These are phyloP conservation scores for Candida mattraensis DNA, from an alignment of 805 yeast species.

Conservation along the genomic window DNA sequence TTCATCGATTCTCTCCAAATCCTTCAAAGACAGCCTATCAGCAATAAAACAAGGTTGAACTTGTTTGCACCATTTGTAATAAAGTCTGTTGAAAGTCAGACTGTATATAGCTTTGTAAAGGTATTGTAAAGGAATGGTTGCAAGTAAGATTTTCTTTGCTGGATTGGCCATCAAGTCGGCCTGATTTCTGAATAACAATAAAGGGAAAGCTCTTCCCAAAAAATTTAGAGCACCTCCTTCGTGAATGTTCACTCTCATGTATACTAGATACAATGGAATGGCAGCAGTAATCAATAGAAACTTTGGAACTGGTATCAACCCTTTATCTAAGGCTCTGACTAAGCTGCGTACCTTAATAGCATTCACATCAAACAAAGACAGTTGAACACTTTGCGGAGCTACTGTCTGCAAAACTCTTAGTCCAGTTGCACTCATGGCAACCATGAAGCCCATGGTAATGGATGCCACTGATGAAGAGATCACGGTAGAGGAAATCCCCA, in stretches of 20 bases:
- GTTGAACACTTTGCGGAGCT: conserved; percentile 35
- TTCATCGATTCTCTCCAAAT: conserved; percentile 33
- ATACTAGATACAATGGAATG: conserved; percentile 32
- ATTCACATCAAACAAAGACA: conserved; percentile 29
- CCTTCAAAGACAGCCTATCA: conserved; percentile 32
- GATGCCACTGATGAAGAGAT: conserved; percentile 24
- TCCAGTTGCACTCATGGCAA: conserved; percentile 30
- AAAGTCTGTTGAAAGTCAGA: conserved; percentile 33
- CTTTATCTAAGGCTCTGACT: conserved; percentile 21
- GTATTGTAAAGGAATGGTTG: conserved; percentile 19
- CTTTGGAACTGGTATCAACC: conserved; percentile 21
- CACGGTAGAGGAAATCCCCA: conserved; percentile 19
- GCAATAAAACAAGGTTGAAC: conserved; percentile 38
- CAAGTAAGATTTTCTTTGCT: conserved; percentile 15
- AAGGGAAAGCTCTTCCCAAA: conserved; percentile 16
- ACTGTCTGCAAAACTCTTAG: conserved; percentile 26
- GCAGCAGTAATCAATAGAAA: conserved; percentile 26
- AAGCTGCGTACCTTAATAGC: conserved; percentile 10
- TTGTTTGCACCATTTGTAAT: conserved; percentile 35
- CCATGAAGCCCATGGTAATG: conserved; percentile 21
- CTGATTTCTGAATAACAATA: conserved; percentile 14
- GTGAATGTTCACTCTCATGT: conserved; percentile 22
- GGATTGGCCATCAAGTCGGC: conserved; percentile 15
- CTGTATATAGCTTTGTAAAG: conserved; percentile 24
- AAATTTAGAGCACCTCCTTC: conserved; percentile 10